Conservation (phyloP, 805 yeast species). For the Candida arabinofermentans region DNA sequence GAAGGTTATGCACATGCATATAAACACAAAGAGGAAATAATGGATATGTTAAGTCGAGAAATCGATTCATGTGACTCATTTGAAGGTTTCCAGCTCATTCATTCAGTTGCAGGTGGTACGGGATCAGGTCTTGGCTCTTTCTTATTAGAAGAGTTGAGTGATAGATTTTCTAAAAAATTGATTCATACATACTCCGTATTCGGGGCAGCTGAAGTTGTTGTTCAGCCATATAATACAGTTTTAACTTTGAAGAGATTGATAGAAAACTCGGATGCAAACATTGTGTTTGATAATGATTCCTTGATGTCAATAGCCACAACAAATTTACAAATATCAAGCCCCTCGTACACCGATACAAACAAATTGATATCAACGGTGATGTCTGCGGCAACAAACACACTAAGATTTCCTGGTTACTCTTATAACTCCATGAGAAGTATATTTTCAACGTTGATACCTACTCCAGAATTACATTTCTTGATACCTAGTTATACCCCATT, state of each 20-base stretch:
- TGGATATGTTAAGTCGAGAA: slow-evolving; percentile 84
- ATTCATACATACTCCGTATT: slow-evolving; percentile 84
- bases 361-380: slow-evolving; percentile 81
- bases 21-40: slow-evolving; percentile 61
- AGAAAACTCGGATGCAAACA: slow-evolving; percentile 78
- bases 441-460: slow-evolving; percentile 77
- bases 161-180: slow-evolving; percentile 77
- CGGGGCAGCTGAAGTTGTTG: slow-evolving; percentile 92
- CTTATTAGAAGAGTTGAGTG: slow-evolving; percentile 71
- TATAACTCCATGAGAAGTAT: slow-evolving; percentile 82
- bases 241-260: slow-evolving; percentile 77
- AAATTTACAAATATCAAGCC: slow-evolving; percentile 50
- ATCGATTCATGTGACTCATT: slow-evolving; percentile 85
- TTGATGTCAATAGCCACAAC: slow-evolving; percentile 66
- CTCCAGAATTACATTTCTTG: slow-evolving; percentile 76
- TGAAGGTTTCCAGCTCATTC: slow-evolving; percentile 87
- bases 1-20: slow-evolving; percentile 80
- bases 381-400: slow-evolving; percentile 80
- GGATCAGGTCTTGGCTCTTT: slow-evolving; percentile 94
- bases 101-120: slow-evolving; percentile 98
- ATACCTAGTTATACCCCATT: slow-evolving; percentile 76
- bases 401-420: slow-evolving; percentile 89
- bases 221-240: slow-evolving; percentile 91
- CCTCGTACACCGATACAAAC: slow-evolving; percentile 76
- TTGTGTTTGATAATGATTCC: slow-evolving; percentile 91